Percentiles rank a stretch among this genome's conserved stretches.
Evolutionary conservation across 1,284 basidiomycete genomes (phyloP).

Genomic region (Sporisorium exsertum): DNA sequence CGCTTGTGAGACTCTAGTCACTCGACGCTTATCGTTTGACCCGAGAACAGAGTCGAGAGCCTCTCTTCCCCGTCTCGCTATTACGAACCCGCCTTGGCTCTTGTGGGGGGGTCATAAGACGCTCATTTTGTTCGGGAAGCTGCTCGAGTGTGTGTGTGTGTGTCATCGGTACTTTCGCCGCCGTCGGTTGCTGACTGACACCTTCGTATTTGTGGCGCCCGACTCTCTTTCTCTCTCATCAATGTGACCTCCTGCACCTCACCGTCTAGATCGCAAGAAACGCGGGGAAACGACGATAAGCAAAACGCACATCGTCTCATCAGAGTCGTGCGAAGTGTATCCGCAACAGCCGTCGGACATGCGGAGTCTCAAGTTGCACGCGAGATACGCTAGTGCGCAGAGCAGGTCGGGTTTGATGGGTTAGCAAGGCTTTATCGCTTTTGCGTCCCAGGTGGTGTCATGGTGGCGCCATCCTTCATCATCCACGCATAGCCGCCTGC

Average conservation of each 20-base stretch:
- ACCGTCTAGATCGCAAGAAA: not conserved
- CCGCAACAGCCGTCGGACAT: not conserved
- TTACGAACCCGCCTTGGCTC: too few species aligned
- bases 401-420: conserved; percentile 4
- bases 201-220: not conserved
- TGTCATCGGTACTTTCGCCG: not conserved
- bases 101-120: too few species aligned
- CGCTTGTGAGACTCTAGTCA: not conserved
- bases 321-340: too few species aligned
- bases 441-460: not conserved
- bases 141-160: not conserved
- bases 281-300: conserved; percentile 8
- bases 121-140: too few species aligned
- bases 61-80: too few species aligned
- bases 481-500: too few species aligned
- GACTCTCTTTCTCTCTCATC: not conserved
- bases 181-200: not conserved
- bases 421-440: conserved; percentile 9
- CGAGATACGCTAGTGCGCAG: not conserved
- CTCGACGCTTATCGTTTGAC: too few species aligned
- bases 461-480: not conserved
- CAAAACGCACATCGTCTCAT: not conserved
- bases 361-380: conserved; percentile 6
- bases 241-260: not conserved
- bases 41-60: too few species aligned